These are phyloP conservation scores for Pseudoscleropodium purum DNA, from an alignment of 225 moss, liverwort and hornwort genomes.

Conservation along the genomic window DNA sequence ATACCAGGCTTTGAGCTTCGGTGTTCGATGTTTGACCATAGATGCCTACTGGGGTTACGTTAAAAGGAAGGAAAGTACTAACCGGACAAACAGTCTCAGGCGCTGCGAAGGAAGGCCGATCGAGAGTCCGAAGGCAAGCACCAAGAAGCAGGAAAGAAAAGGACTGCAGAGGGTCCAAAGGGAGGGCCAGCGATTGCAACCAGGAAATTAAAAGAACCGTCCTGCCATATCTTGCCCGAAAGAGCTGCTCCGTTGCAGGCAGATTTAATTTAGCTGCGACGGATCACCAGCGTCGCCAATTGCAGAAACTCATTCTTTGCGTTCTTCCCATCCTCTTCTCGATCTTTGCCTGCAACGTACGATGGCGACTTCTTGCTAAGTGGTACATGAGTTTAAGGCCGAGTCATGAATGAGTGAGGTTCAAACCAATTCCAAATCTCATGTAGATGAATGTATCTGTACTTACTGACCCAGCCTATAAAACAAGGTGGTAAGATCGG, in stretches of 20 bases:
- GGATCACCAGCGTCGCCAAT: not conserved
- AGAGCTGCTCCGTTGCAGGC: not conserved
- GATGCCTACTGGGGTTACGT: not conserved
- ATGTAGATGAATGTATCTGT: not conserved
- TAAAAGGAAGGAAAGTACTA: not conserved
- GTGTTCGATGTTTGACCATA: not conserved
- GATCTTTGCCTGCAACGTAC: not conserved
- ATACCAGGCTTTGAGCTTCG: not conserved
- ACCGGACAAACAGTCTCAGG: not conserved
- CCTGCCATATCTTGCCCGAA: not conserved
- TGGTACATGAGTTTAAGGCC: not conserved
- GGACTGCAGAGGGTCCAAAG: not conserved
- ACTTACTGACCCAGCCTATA: not conserved
- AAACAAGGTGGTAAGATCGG: not conserved
- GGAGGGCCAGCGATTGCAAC: no score
- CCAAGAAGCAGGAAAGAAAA: not conserved
- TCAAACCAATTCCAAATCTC: not conserved
- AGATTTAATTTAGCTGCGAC: not conserved
- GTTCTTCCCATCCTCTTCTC: not conserved
- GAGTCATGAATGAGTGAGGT: not conserved
- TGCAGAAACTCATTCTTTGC: not conserved
- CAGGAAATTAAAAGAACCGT: not conserved
- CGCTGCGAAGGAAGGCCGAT: not conserved
- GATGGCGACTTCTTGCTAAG: not conserved
- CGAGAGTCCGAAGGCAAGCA: not conserved